Evolutionary conservation across 2,329 filamentous ascomycete genomes (phyloP), one percentile per base, ranked within the genome.

Genomic region (Penicillium italicum): DNA sequence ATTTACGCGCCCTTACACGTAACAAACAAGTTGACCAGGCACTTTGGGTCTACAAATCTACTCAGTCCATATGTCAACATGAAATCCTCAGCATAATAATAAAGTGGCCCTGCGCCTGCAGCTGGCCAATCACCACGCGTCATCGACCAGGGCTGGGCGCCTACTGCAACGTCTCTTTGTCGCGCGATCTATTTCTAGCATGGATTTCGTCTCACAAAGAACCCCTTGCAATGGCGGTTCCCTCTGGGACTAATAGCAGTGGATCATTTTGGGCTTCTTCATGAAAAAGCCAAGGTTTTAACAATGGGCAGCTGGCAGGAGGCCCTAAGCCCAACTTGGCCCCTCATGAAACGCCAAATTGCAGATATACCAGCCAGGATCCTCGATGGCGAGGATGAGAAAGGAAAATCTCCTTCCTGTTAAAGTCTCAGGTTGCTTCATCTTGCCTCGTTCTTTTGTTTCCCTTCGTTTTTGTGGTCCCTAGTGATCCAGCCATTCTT

Each of bases 161-260:
- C 45, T 53, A 59, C 57, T 48, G 38, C 38, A 31, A 52, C 41
- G 16, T 40, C 49, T 59, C 47, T 58, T 56, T 53, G 53, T 55
- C 56, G 53, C 34, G 45, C 45, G 28, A 53, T 53, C 56, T 59
- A 56, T 56, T 59, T 59, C 45, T 44, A 48, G 43, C 42, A 20
- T 51, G 26, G 37, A 44, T 24, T 37, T 14, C 11, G 56, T 61
- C 49, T 38, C 58, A 57, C 56, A 46, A 50, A 50, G 46, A 50
- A 22, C 58, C 52, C 48, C 52, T 60, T 26, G 37, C n/a, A 50
- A 53, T 52, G 34, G 34, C 47, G 41, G 36, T 37, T 50, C 28
- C 33, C 11, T 20, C 26, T 24, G 18, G 30, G 22, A 18, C 18
- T 48, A 20, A 28, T 16, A 28, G 11, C 18, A 20, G 6, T 40